phyloP scores from a whole-genome alignment of 2,329 filamentous ascomycete species.

The Trichophyton verrucosum region DNA sequence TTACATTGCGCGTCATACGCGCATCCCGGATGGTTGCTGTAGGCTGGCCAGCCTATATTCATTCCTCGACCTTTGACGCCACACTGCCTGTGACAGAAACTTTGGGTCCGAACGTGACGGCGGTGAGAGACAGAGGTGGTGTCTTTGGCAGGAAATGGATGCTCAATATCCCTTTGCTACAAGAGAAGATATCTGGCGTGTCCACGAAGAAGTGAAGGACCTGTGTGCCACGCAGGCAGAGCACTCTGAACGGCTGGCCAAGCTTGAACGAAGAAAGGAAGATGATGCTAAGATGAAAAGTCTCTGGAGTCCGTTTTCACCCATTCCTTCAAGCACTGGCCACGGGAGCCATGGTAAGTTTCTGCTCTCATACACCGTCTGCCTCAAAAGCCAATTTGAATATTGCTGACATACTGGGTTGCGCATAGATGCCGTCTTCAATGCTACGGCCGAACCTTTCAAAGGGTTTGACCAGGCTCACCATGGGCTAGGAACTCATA shows the following conservation, averaged over 20 bases:
- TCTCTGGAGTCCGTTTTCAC: slow-evolving; percentile 73
- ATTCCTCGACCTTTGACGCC: background rate
- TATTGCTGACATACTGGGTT: background rate
- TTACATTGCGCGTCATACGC: background rate
- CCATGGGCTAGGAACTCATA: slow-evolving; percentile 62
- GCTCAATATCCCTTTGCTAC: slow-evolving; percentile 52
- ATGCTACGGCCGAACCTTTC: slow-evolving; percentile 72
- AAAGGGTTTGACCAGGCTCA: slow-evolving; percentile 79
- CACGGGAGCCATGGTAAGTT: slow-evolving; percentile 64
- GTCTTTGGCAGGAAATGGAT: slow-evolving; percentile 39
- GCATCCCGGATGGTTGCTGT: background rate
- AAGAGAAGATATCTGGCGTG: slow-evolving; percentile 52
- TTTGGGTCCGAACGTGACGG: background rate
- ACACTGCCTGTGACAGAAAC: background rate
- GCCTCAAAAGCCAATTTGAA: background rate
- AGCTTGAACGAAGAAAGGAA: slow-evolving; percentile 50
- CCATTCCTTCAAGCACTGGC: slow-evolving; percentile 73
- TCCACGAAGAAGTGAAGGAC: slow-evolving; percentile 50
- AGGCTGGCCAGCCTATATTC: background rate
- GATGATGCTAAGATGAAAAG: slow-evolving; percentile 60
- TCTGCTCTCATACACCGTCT: background rate
- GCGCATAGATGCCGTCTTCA: slow-evolving; percentile 58
- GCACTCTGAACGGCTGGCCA: slow-evolving; percentile 48
- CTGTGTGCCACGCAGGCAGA: slow-evolving; percentile 49
- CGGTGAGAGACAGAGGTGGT: background rate